Evolutionary conservation across 2,329 filamentous ascomycete species (phyloP).

Genomic region (Tothia fuscella): DNA sequence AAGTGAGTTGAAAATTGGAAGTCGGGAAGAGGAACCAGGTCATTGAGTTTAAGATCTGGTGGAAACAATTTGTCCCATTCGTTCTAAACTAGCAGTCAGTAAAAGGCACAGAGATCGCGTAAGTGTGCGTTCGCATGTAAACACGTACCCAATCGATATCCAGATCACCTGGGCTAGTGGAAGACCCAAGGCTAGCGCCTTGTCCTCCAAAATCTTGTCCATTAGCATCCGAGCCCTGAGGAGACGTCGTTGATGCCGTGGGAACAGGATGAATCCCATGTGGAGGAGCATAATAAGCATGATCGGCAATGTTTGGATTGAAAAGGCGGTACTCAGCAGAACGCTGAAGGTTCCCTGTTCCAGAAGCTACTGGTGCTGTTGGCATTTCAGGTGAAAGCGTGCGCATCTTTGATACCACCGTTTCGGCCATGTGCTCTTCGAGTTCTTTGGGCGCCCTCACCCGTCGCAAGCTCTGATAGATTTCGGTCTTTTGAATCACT

Average conservation of each 20-base stretch:
- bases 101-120: not conserved
- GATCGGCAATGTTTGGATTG: not conserved
- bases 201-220: not conserved
- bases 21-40: constrained; percentile 4
- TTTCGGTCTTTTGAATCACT: constrained; percentile 46
- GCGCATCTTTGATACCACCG: too few relatives aligned
- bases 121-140: not conserved
- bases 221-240: constrained; percentile 1
- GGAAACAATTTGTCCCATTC: constrained; percentile 36
- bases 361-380: constrained; percentile 10
- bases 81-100: constrained; percentile 20
- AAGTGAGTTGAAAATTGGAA: constrained; percentile 4
- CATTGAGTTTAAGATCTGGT: constrained; percentile 19
- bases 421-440: constrained; percentile 25
- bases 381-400: too few relatives aligned
- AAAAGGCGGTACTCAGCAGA: not conserved
- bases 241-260: not conserved
- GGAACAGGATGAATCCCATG: not conserved
- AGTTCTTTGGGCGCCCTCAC: constrained; percentile 41
- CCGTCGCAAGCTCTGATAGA: constrained; percentile 48
- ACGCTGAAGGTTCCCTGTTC: constrained; percentile 1
- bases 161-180: constrained; percentile 18
- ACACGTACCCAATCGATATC: constrained; percentile 56
- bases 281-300: not conserved
- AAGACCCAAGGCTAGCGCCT: constrained; percentile 4